phyloP scores from a whole-genome alignment of 2,329 filamentous ascomycete genomes.

The Thielaviopsis ethacetica region DNA sequence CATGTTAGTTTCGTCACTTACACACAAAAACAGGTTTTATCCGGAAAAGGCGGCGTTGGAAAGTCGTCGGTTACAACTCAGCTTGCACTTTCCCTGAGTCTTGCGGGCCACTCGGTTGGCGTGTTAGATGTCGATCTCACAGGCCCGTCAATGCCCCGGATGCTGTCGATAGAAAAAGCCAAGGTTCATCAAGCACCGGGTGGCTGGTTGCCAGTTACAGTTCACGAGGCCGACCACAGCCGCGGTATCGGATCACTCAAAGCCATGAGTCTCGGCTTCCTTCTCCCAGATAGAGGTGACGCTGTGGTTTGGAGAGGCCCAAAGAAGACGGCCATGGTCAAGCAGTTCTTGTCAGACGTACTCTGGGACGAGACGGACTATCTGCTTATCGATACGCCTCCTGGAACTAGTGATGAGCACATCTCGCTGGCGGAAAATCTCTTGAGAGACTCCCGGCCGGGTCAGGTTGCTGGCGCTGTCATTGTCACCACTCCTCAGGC shows the following conservation, averaged over 20 bases:
- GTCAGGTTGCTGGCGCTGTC: constrained; percentile 70
- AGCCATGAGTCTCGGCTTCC: constrained; percentile 88
- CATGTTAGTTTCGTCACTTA: constrained; percentile 1
- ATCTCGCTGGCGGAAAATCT: constrained; percentile 86
- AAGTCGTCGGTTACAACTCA: constrained; percentile 98
- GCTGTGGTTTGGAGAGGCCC: constrained; percentile 95
- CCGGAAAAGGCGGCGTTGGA: constrained; percentile 92
- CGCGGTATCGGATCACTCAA: constrained; percentile 45
- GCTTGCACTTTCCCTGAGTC: constrained; percentile 73
- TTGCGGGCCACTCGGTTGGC: constrained; percentile 76
- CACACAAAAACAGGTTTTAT: constrained; percentile 50
- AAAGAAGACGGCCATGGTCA: constrained; percentile 98
- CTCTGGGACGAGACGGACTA: constrained; percentile 81
- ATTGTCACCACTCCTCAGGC: constrained; percentile 95
- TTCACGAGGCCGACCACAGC: constrained; percentile 46
- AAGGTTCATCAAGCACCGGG: constrained; percentile 85
- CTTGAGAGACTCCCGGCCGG: constrained; percentile 41
- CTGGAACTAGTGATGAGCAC: constrained; percentile 91
- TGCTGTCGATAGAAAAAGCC: constrained; percentile 75
- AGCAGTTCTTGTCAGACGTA: constrained; percentile 86
- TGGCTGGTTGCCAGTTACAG: constrained; percentile 80
- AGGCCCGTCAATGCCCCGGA: constrained; percentile 86
- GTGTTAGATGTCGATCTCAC: constrained; percentile 95
- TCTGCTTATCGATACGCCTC: constrained; percentile 86
- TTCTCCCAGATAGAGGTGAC: constrained; percentile 67